Evolutionary conservation across 2,329 filamentous ascomycete genomes (phyloP).

Genomic region (Aureobasidium uvarum): DNA sequence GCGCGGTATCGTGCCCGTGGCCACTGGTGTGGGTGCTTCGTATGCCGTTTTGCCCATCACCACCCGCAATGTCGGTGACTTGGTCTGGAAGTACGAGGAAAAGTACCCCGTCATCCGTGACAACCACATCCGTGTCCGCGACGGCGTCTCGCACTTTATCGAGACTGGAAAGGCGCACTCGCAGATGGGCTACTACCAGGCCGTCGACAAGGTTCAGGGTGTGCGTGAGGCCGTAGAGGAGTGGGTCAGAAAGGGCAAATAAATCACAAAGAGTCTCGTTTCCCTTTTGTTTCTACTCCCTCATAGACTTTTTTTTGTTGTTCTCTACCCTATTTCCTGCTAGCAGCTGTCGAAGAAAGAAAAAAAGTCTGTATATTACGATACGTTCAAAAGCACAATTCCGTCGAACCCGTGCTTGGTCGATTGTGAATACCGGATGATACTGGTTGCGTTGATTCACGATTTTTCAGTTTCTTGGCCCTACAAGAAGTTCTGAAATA

Average conservation of each 20-base stretch:
- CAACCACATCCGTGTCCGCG: slow-evolving; percentile 70
- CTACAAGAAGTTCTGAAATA: no score
- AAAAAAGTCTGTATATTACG: slow-evolving; percentile 24
- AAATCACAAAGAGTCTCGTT: not conserved
- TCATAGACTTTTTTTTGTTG: slow-evolving; percentile 6
- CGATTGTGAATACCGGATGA: no score
- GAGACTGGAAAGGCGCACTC: slow-evolving; percentile 73
- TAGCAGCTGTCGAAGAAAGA: not conserved
- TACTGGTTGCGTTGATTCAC: no score
- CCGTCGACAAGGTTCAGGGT: slow-evolving; percentile 76
- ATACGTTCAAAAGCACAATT: not conserved
- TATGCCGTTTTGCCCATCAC: slow-evolving; percentile 86
- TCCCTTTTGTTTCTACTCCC: not conserved
- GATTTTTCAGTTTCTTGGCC: no score
- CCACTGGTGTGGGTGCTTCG: slow-evolving; percentile 77
- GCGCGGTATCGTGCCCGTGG: slow-evolving; percentile 71
- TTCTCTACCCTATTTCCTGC: not conserved
- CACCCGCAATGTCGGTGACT: slow-evolving; percentile 80
- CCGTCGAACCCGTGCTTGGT: no score
- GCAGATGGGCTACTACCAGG: slow-evolving; percentile 65
- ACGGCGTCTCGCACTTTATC: slow-evolving; percentile 66
- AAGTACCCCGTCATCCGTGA: slow-evolving; percentile 79
- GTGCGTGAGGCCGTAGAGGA: slow-evolving; percentile 76
- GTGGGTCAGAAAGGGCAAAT: slow-evolving; percentile 79
- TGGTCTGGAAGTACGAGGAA: slow-evolving; percentile 92